Evolutionary conservation across 768 basidiomycete genomes (phyloP).

Genomic region (Paxillus ammoniavirescens): DNA sequence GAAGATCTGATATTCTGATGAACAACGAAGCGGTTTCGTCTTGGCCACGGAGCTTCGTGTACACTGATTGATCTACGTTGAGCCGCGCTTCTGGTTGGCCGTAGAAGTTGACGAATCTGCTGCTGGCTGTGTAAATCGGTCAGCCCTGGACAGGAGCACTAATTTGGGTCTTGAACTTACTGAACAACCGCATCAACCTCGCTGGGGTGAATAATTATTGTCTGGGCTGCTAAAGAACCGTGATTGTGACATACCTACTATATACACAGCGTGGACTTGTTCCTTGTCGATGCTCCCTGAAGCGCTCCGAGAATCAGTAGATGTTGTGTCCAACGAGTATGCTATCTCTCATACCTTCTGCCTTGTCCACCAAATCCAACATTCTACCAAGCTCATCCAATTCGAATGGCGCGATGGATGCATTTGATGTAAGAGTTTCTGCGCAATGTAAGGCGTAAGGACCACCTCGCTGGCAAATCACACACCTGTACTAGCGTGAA

Average conservation of each 20-base stretch:
- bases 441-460: too few species aligned
- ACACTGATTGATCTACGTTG: constrained; percentile 42
- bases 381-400: constrained; percentile 3
- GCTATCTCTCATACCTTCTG: neutral
- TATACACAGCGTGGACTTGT: neutral
- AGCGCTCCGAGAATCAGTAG: neutral
- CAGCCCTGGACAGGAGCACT: neutral
- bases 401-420: constrained; percentile 9
- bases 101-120: constrained; percentile 43
- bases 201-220: constrained; percentile 22
- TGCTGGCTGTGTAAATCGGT: constrained; percentile 19
- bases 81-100: constrained; percentile 48
- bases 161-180: constrained; percentile 23
- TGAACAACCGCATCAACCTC: constrained; percentile 43
- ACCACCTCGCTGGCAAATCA: neutral
- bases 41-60: constrained; percentile 5
- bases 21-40: constrained; percentile 7
- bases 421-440: constrained; percentile 5
- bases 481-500: constrained; percentile 20
- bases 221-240: neutral
- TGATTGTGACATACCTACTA: neutral
- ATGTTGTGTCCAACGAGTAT: neutral
- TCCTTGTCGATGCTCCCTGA: neutral
- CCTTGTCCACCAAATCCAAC: constrained; percentile 4
- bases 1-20: constrained; percentile 13